Percentiles rank a stretch among this genome's conserved stretches.
These are phyloP conservation scores for Stephania cephalantha DNA, from an alignment of 164 flowering plant genomes.

Conservation along the genomic window DNA sequence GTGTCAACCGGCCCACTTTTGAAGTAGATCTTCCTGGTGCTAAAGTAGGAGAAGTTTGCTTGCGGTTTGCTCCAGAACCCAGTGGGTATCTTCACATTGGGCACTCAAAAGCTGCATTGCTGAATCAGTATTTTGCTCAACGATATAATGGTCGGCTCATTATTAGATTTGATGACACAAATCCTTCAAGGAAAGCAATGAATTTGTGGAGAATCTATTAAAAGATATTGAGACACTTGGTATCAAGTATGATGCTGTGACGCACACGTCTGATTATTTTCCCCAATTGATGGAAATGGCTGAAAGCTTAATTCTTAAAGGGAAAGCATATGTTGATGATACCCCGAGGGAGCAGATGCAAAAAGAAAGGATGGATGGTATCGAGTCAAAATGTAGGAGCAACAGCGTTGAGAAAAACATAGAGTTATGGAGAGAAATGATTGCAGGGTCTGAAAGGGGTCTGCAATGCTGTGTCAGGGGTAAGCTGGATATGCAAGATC, in stretches of 20 bases:
- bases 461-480: conserved; percentile 81
- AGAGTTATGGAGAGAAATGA: conserved; percentile 88
- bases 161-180: conserved; percentile 92
- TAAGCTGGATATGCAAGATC: conserved; percentile 90
- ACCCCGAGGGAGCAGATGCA: conserved; percentile 91
- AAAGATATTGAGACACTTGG: conserved; percentile 86
- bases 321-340: conserved; percentile 94
- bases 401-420: conserved; percentile 62
- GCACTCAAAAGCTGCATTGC: conserved; percentile 86
- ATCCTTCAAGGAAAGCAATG: conserved; percentile 90
- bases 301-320: conserved; percentile 57
- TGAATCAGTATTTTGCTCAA: conserved; percentile 84
- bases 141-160: conserved; percentile 70
- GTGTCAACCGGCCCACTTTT: conserved; percentile 24
- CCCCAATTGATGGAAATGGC: conserved; percentile 87
- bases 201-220: conserved; percentile 87
- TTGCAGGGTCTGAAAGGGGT: conserved; percentile 78
- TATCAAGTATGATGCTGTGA: conserved; percentile 55
- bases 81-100: conserved; percentile 99
- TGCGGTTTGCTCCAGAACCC: conserved; percentile 97
- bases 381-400: conserved; percentile 69
- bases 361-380: conserved; percentile 84
- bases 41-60: conserved; percentile 68
- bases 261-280: conserved; percentile 87
- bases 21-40: conserved; percentile 94